phyloP scores from a whole-genome alignment of 1,284 basidiomycete genomes.

The Ganoderma resinaceum region DNA sequence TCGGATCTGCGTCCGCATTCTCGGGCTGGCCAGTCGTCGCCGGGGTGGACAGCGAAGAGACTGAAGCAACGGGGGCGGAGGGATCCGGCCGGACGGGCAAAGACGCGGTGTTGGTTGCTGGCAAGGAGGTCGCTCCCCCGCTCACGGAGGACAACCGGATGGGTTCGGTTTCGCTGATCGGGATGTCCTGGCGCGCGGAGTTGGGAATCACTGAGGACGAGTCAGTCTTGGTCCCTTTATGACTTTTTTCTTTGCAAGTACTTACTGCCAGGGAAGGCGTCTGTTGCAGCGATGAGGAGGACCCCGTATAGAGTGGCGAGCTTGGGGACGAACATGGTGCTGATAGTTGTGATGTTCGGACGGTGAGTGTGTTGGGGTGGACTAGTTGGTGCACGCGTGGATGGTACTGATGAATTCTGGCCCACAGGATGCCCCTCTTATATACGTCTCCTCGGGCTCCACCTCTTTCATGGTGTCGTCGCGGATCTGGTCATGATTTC shows the following conservation, averaged over 20 bases:
- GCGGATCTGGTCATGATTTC: not conserved
- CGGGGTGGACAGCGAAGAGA: not conserved
- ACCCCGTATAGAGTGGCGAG: not conserved
- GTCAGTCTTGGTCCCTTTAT: not conserved
- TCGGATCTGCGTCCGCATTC: not conserved
- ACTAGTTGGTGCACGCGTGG: not conserved
- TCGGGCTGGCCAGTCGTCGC: not conserved
- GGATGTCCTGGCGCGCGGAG: not conserved
- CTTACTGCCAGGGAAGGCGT: not conserved
- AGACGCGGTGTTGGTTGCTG: not conserved
- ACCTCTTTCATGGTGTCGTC: not conserved
- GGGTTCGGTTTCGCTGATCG: not conserved
- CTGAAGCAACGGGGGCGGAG: not conserved
- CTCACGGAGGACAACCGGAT: not conserved
- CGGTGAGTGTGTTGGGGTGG: not conserved
- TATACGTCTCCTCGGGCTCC: not conserved
- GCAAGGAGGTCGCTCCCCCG: not conserved
- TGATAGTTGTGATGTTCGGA: not conserved
- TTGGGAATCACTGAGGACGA: not conserved
- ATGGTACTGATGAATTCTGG: not conserved
- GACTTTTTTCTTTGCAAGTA: not conserved
- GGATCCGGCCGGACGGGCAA: not conserved
- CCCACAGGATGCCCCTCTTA: not conserved
- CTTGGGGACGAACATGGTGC: not conserved
- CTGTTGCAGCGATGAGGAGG: not conserved